These are phyloP conservation scores for Pseudopyricularia javanii DNA, from an alignment of 2,329 filamentous ascomycete genomes.

Conservation along the genomic window DNA sequence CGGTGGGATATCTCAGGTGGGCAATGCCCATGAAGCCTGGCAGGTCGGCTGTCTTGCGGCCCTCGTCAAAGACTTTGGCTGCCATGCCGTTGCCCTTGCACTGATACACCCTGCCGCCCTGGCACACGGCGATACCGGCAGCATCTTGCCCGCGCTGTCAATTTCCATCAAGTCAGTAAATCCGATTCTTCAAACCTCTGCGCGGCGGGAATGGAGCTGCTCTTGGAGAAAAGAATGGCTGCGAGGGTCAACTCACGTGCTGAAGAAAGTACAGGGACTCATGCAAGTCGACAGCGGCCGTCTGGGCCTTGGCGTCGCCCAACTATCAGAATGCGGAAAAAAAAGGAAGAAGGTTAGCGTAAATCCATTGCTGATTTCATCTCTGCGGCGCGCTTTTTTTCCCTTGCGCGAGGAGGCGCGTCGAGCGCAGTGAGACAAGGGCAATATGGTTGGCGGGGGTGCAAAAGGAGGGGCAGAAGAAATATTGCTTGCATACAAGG, in stretches of 20 bases:
- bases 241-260: slow-evolving; percentile 19
- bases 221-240: background rate
- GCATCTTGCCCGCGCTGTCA: slow-evolving; percentile 66
- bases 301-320: background rate
- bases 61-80: slow-evolving; percentile 72
- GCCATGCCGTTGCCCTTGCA: slow-evolving; percentile 88
- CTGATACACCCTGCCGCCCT: slow-evolving; percentile 66
- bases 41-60: slow-evolving; percentile 58
- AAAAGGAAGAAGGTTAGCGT: background rate
- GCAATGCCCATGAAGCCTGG: slow-evolving; percentile 73
- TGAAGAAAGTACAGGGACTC: slow-evolving; percentile 60
- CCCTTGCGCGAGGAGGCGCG: background rate
- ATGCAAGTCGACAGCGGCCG: slow-evolving; percentile 48
- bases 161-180: background rate
- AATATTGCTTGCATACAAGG: background rate
- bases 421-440: background rate
- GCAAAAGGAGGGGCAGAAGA: background rate
- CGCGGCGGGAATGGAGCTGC: too few relatives aligned
- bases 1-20: slow-evolving; percentile 82
- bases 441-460: background rate
- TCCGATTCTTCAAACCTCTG: too few relatives aligned
- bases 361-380: background rate
- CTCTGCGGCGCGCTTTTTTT: background rate
- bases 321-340: background rate
- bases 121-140: slow-evolving; percentile 67